phyloP scores from a whole-genome alignment of 2,329 filamentous ascomycete species.

The Coniosporium uncinatum region DNA sequence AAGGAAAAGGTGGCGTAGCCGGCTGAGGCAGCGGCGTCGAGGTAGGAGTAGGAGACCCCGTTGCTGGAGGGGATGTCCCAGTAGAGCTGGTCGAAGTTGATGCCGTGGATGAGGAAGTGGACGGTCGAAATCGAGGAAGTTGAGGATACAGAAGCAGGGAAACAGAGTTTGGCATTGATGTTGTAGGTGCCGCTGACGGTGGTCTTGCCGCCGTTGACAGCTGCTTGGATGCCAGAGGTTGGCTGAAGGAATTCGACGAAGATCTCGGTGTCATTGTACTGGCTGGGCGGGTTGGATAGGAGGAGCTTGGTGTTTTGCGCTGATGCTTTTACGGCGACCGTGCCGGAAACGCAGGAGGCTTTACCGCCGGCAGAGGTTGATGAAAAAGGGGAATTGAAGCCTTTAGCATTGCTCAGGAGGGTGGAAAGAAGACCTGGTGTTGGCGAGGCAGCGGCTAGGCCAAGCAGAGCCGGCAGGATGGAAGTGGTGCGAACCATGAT shows the following conservation, averaged over 20 bases:
- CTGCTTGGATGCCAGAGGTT: background rate
- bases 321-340: background rate
- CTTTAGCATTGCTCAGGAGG: no score
- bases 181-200: background rate
- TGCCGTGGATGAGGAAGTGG: constrained; percentile 33
- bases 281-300: background rate
- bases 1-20: constrained; percentile 34
- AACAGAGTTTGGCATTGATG: background rate
- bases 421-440: no score
- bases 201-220: background rate
- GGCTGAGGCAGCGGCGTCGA: constrained; percentile 29
- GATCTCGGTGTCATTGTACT: background rate
- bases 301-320: background rate
- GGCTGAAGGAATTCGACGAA: background rate
- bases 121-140: no score
- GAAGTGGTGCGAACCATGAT: no score
- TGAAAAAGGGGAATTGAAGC: no score
- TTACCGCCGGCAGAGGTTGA: background rate
- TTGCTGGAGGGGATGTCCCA: constrained; percentile 29
- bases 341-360: background rate
- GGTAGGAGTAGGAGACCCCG: constrained; percentile 35
- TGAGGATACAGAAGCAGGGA: background rate
- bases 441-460: no score
- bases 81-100: constrained; percentile 28
- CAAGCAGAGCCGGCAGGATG: no score